Evolutionary conservation across 306 rosid species (phyloP), one percentile per base, ranked within the genome.

Genomic region (Cucumis cinereus): DNA sequence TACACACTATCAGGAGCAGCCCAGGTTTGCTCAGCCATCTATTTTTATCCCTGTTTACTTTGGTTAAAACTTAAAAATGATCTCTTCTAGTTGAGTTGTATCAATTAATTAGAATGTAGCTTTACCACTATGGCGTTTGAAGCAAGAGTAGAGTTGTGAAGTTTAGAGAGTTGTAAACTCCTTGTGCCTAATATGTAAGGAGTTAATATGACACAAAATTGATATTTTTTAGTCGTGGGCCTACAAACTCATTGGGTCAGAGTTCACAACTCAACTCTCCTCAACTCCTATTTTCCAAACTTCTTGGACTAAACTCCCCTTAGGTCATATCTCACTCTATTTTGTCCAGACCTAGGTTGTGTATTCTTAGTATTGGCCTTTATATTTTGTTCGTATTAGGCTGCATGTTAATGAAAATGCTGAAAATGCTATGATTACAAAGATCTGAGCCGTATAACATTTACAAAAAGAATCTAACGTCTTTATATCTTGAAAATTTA

Each of bases 1-100:
- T 82, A 87, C 82, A 84, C 96, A 3, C 77, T 93, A 87, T 79
- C 97, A 74, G 98, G 94, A 83, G 89, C 89, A 83, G 88, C 87
- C 5, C 98, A 93, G 97, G 98, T 93, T 78, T 61, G 59, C 54
- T 7, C 8, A 38, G 30, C 69, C 66, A 62, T 49, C 17, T 66
- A 22, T 61, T 57, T 52, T 26, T 7, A 41, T 36, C 45, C 76
- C 55, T 19, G 70, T 45, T 57, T 77, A 66, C 16, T 20, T 76
- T 16, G 72, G 73, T 24, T 17, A 28, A 76, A 76, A n/a, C 6
- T 33, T 54, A 17, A 73, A 50, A 73, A 73, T 45, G 40, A 14
- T 70, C 7, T 15, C 8, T 70, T 70, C 9, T 15, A 41, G 38
- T 69, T 23, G 24, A 35, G 47, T 33, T 63, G 1, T 63, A 33